These are phyloP conservation scores for Aureobasidium uvarum DNA, from an alignment of 2,329 filamentous ascomycete species.

Conservation along the genomic window DNA sequence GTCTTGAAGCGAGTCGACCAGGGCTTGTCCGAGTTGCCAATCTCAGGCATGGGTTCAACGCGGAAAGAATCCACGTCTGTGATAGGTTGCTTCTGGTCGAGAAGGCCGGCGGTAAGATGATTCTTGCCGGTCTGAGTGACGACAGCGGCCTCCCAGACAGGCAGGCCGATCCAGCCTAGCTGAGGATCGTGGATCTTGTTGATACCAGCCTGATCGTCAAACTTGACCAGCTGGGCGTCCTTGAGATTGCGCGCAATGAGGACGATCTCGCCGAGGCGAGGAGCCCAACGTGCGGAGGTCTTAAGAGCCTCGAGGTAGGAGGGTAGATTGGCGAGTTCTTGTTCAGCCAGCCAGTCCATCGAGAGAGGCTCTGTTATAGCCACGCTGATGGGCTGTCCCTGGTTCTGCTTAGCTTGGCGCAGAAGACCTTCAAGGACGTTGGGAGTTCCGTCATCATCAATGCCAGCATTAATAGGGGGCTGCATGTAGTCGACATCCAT, in stretches of 20 bases:
- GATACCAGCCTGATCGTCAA: slow-evolving; percentile 32
- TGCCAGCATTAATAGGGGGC: not conserved
- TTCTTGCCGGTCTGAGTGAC: slow-evolving; percentile 51
- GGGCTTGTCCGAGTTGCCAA: slow-evolving; percentile 49
- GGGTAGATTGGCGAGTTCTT: slow-evolving; percentile 37
- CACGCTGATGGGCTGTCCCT: slow-evolving; percentile 44
- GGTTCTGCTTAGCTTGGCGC: slow-evolving; percentile 48
- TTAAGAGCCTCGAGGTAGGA: slow-evolving; percentile 44
- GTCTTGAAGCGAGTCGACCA: slow-evolving; percentile 56
- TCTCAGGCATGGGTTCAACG: slow-evolving; percentile 56
- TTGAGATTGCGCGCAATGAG: slow-evolving; percentile 48
- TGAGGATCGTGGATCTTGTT: slow-evolving; percentile 37
- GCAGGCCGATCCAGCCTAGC: slow-evolving; percentile 36
- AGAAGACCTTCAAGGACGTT: slow-evolving; percentile 55
- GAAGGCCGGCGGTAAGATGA: not conserved
- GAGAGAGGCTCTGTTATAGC: slow-evolving; percentile 51
- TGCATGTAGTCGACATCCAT: not conserved
- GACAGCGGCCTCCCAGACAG: slow-evolving; percentile 58
- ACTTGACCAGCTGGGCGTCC: slow-evolving; percentile 35
- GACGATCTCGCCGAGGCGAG: slow-evolving; percentile 57
- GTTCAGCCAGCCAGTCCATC: slow-evolving; percentile 57
- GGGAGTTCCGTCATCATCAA: slow-evolving; percentile 54
- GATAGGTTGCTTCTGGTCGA: not conserved
- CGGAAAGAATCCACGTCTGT: slow-evolving; percentile 49
- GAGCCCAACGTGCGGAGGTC: slow-evolving; percentile 52